Percentiles rank a stretch among this genome's conserved stretches.
Conservation (phyloP, 2,329 filamentous ascomycete genomes). For the Metarhizium robertsii region DNA sequence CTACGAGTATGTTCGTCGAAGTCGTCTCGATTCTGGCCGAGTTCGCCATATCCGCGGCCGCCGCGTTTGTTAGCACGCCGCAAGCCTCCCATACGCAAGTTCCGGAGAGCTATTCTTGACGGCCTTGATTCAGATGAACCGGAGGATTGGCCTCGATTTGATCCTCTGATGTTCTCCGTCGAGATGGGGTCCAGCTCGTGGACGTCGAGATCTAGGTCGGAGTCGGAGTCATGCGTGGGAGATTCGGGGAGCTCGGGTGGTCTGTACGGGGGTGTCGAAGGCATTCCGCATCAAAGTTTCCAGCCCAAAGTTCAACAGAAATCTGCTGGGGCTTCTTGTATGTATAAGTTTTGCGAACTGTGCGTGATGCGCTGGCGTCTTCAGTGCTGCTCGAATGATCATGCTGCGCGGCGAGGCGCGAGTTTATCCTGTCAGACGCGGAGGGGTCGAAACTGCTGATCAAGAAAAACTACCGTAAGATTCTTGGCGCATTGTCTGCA, state of each 20-base stretch:
- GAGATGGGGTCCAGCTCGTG: slow-evolving; percentile 66
- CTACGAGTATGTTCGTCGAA: slow-evolving; percentile 57
- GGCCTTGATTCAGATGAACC: slow-evolving; percentile 38
- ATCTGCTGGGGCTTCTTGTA: slow-evolving; percentile 8
- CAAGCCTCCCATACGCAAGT: slow-evolving; percentile 56
- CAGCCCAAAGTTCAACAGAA: background rate
- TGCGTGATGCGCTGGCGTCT: slow-evolving; percentile 8
- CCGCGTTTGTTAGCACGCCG: slow-evolving; percentile 46
- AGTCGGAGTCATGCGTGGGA: slow-evolving; percentile 61
- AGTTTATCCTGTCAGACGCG: background rate
- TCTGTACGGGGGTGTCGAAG: slow-evolving; percentile 42
- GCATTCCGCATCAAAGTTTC: slow-evolving; percentile 38
- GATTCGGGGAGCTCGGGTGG: slow-evolving; percentile 55
- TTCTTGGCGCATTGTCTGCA: slow-evolving; percentile 7
- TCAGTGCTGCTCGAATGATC: slow-evolving; percentile 8
- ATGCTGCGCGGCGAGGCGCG: slow-evolving; percentile 10
- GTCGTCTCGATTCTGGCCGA: slow-evolving; percentile 46
- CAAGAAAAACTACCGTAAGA: slow-evolving; percentile 4
- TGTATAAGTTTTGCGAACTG: slow-evolving; percentile 3
- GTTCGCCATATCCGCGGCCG: slow-evolving; percentile 48
- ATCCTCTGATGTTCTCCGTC: slow-evolving; percentile 23
- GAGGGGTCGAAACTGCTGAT: background rate
- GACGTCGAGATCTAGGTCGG: slow-evolving; percentile 63
- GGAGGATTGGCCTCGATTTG: slow-evolving; percentile 17
- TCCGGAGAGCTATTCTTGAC: slow-evolving; percentile 60